Evolutionary conservation across 768 basidiomycete genomes (phyloP).

Genomic region (Xanthoconium purpureum): DNA sequence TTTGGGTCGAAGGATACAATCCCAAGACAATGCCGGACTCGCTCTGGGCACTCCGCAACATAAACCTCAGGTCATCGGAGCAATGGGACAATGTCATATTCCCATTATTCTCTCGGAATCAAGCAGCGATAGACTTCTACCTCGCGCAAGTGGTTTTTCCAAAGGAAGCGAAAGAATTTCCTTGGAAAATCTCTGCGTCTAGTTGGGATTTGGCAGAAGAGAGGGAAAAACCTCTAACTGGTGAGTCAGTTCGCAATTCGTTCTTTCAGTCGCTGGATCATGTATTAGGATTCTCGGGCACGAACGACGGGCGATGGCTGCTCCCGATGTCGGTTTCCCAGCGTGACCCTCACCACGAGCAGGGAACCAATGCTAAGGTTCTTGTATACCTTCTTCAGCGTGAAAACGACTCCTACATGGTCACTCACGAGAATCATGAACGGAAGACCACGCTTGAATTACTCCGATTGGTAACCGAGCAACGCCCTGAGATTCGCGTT

Average conservation of each 20-base stretch:
- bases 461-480: slow-evolving; percentile 28
- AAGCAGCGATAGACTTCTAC: slow-evolving; percentile 2
- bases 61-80: slow-evolving; percentile 4
- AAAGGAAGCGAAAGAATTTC: slow-evolving; percentile 19
- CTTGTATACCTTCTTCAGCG: no score
- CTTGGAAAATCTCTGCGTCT: slow-evolving; percentile 25
- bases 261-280: neutral
- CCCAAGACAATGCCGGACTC: neutral
- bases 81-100: no score
- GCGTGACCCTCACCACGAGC: no score
- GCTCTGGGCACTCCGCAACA: neutral
- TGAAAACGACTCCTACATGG: no score
- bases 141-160: slow-evolving; percentile 32
- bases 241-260: neutral
- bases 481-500: slow-evolving; percentile 39
- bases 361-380: no score
- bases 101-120: no score
- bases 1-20: neutral
- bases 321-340: no score
- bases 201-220: slow-evolving; percentile 15
- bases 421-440: no score
- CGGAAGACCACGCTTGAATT: neutral
- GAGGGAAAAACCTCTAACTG: slow-evolving; percentile 2
- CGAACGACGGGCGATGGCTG: slow-evolving; percentile 29
- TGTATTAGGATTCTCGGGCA: slow-evolving; percentile 36